phyloP scores from a whole-genome alignment of 257 asterid genomes.

The Jacaranda copaia region DNA sequence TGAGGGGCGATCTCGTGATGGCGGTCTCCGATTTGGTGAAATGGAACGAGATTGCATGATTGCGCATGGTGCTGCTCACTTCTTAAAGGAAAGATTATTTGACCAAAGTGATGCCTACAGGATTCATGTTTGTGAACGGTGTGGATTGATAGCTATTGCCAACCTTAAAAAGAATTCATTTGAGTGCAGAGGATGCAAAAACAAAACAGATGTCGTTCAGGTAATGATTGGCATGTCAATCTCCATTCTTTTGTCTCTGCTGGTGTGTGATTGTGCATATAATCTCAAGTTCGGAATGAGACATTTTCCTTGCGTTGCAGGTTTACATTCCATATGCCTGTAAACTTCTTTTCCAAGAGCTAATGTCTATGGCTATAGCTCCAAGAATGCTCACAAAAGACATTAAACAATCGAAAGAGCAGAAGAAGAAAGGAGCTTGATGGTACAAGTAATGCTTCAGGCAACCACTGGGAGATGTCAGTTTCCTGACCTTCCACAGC shows the following conservation, averaged over 20 bases:
- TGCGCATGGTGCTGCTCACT: conserved; percentile 98
- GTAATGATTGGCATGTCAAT: conserved; percentile 41
- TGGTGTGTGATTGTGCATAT: neutral
- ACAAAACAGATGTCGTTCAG: conserved; percentile 95
- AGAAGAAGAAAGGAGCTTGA: conserved; percentile 65
- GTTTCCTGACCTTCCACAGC: neutral
- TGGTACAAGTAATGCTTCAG: neutral
- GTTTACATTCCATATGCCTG: conserved; percentile 95
- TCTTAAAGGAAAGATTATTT: conserved; percentile 86
- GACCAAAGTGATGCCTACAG: conserved; percentile 98
- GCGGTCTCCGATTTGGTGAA: conserved; percentile 97
- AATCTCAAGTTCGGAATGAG: neutral
- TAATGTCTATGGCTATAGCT: conserved; percentile 96
- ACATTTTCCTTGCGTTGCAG: conserved; percentile 45
- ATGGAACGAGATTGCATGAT: conserved; percentile 99
- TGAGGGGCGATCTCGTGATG: conserved; percentile 97
- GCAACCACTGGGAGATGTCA: neutral
- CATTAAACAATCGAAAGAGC: conserved; percentile 61
- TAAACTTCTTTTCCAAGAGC: conserved; percentile 93
- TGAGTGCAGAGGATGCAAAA: conserved; percentile 97
- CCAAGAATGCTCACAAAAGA: conserved; percentile 96
- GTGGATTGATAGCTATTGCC: conserved; percentile 94
- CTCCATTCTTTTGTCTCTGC: neutral
- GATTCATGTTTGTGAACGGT: conserved; percentile 88
- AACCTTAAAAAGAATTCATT: conserved; percentile 89